phyloP scores from a whole-genome alignment of 129 eudicot species.

The Flaveria trinervia region DNA sequence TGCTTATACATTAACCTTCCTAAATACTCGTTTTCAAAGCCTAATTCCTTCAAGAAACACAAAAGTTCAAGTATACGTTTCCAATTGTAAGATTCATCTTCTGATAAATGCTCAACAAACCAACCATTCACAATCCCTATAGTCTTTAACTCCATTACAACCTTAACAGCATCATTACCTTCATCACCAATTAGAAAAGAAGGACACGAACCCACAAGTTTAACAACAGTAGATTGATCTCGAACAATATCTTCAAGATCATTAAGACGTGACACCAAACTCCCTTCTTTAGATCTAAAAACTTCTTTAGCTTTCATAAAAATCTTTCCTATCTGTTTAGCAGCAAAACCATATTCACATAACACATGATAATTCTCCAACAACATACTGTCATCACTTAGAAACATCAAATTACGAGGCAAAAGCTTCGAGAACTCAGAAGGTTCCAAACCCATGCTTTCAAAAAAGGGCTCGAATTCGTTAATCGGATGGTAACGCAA shows the following conservation, averaged over 20 bases:
- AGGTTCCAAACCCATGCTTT: slow-evolving; percentile 84
- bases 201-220: slow-evolving; percentile 63
- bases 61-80: slow-evolving; percentile 53
- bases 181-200: slow-evolving; percentile 42
- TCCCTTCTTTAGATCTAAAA: slow-evolving; percentile 50
- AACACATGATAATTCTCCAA: slow-evolving; percentile 69
- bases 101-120: slow-evolving; percentile 54
- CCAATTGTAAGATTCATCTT: slow-evolving; percentile 54
- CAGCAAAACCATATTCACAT: slow-evolving; percentile 62
- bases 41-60: slow-evolving; percentile 42
- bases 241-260: slow-evolving; percentile 47
- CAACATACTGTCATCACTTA: slow-evolving; percentile 63
- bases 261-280: slow-evolving; percentile 55
- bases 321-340: slow-evolving; percentile 69
- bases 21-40: slow-evolving; percentile 45
- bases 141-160: slow-evolving; percentile 45
- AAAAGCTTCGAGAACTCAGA: slow-evolving; percentile 48
- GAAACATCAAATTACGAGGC: slow-evolving; percentile 59
- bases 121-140: slow-evolving; percentile 48
- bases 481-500: slow-evolving; percentile 84
- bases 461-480: slow-evolving; percentile 92
- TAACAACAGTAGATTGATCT: slow-evolving; percentile 42
- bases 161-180: slow-evolving; percentile 28
- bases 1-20: slow-evolving; percentile 37
- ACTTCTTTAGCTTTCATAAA: slow-evolving; percentile 59